phyloP scores from a whole-genome alignment of 495 filamentous ascomycete species.

The Pyronema omphalodes region DNA sequence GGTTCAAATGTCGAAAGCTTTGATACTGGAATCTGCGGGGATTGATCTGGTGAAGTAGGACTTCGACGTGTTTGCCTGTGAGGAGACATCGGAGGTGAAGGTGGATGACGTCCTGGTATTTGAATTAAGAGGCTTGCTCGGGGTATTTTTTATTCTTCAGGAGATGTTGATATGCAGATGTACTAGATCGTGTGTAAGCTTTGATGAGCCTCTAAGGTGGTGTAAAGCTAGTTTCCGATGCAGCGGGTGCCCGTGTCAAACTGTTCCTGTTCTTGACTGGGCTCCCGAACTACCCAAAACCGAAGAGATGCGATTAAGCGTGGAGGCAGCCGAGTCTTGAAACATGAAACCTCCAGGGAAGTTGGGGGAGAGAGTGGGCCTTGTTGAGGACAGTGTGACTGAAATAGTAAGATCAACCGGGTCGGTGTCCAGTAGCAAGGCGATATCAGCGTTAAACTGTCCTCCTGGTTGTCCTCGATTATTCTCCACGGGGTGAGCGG shows the following conservation, averaged over 20 bases:
- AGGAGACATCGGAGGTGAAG: not conserved
- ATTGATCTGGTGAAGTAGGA: not conserved
- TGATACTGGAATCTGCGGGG: not conserved
- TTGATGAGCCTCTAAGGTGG: not conserved
- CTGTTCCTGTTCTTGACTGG: not conserved
- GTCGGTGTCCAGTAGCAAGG: not conserved
- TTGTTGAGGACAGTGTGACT: not conserved
- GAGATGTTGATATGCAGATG: not conserved
- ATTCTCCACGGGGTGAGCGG: not conserved
- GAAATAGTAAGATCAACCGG: conserved; percentile 2
- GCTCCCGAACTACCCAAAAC: not conserved
- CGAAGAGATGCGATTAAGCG: conserved; percentile 1
- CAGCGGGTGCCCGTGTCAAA: not conserved
- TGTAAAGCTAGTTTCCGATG: not conserved
- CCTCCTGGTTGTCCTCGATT: not conserved
- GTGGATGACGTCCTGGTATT: conserved; percentile 3
- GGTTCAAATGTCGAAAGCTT: conserved; percentile 1
- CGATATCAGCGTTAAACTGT: not conserved
- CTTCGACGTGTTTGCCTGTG: not conserved
- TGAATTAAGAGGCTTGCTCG: not conserved
- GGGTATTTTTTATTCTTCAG: not conserved
- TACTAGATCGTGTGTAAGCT: not conserved
- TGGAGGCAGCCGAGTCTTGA: conserved; percentile 2
- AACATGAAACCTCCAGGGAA: conserved; percentile 1
- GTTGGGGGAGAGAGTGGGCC: not conserved